A percentile compares a stretch with the other conserved stretches of the same genome.
Conservation (phyloP, 2,329 filamentous ascomycete species). For the Aspergillus quadrilineatus region DNA sequence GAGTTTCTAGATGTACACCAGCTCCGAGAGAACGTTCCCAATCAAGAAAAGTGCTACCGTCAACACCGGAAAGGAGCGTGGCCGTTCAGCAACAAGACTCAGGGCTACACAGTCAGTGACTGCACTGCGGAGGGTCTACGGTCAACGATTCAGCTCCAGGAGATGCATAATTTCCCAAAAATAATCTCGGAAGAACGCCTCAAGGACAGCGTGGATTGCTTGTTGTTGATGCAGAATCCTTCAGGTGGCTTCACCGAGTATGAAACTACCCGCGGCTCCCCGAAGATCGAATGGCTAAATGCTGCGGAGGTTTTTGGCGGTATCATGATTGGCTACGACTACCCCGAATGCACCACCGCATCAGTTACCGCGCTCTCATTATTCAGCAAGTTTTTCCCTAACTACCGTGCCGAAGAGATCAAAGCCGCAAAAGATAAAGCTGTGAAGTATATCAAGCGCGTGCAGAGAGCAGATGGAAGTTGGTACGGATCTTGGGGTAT, state of each 20-base stretch:
- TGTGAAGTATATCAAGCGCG: slow-evolving; percentile 76
- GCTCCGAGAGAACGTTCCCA: slow-evolving; percentile 75
- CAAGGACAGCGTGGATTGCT: slow-evolving; percentile 83
- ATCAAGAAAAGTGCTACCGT: slow-evolving; percentile 80
- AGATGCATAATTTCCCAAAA: slow-evolving; percentile 69
- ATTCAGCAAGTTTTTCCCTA: slow-evolving; percentile 77
- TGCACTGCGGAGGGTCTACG: slow-evolving; percentile 92
- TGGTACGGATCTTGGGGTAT: slow-evolving; percentile 99
- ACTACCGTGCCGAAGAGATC: slow-evolving; percentile 77
- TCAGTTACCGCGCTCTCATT: slow-evolving; percentile 83
- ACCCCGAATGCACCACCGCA: slow-evolving; percentile 95
- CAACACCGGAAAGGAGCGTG: slow-evolving; percentile 90
- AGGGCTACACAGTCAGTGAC: slow-evolving; percentile 94
- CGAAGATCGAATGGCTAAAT: slow-evolving; percentile 80
- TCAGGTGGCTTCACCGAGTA: slow-evolving; percentile 89
- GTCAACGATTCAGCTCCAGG: slow-evolving; percentile 79
- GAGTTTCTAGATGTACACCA: slow-evolving; percentile 88
- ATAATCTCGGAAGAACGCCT: slow-evolving; percentile 75
- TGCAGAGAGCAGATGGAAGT: slow-evolving; percentile 77
- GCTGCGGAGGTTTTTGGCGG: slow-evolving; percentile 93
- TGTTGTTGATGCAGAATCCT: slow-evolving; percentile 86
- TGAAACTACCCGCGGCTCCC: slow-evolving; percentile 75
- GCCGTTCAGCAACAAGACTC: slow-evolving; percentile 89
- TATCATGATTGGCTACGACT: slow-evolving; percentile 99
- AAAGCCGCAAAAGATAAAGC: slow-evolving; percentile 68